Conservation (phyloP, 495 filamentous ascomycete genomes). For the Pyrenopolyporus hunteri region DNA sequence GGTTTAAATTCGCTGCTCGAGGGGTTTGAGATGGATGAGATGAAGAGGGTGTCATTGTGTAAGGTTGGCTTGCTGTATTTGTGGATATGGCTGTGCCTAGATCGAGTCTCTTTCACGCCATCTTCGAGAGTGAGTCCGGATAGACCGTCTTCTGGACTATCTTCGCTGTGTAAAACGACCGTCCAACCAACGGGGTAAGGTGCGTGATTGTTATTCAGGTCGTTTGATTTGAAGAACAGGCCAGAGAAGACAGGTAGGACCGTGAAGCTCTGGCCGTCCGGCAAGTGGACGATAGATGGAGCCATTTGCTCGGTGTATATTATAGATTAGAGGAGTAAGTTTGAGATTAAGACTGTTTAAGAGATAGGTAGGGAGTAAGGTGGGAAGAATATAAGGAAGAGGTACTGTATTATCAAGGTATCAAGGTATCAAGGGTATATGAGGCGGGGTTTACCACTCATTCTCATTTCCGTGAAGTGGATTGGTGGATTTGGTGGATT, state of each 20-base stretch:
- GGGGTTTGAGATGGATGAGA: conserved; percentile 87
- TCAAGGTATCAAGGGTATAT: neutral
- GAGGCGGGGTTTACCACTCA: conserved; percentile 12
- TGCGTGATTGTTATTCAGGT: conserved; percentile 67
- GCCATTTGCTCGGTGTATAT: conserved; percentile 41
- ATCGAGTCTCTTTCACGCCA: conserved; percentile 25
- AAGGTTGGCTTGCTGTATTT: conserved; percentile 76
- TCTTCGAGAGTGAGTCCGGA: conserved; percentile 27
- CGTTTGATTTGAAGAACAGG: conserved; percentile 83
- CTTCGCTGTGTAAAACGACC: conserved; percentile 77
- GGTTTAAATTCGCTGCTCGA: conserved; percentile 80
- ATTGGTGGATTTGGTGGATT: conserved; percentile 16
- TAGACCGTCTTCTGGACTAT: conserved; percentile 49
- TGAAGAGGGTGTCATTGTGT: conserved; percentile 80
- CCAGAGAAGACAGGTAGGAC: conserved; percentile 86
- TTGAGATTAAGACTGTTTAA: neutral
- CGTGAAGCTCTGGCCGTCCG: conserved; percentile 83
- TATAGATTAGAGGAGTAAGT: conserved; percentile 3
- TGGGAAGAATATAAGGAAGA: neutral
- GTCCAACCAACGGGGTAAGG: conserved; percentile 88
- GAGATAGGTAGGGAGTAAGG: neutral
- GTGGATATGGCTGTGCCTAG: conserved; percentile 54
- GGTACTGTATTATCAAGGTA: neutral
- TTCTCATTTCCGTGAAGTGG: conserved; percentile 1
- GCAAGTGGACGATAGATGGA: conserved; percentile 64